Evolutionary conservation across 371 early-diverging fungal species (phyloP).

Genomic region (Lichtheimia corymbifera): DNA sequence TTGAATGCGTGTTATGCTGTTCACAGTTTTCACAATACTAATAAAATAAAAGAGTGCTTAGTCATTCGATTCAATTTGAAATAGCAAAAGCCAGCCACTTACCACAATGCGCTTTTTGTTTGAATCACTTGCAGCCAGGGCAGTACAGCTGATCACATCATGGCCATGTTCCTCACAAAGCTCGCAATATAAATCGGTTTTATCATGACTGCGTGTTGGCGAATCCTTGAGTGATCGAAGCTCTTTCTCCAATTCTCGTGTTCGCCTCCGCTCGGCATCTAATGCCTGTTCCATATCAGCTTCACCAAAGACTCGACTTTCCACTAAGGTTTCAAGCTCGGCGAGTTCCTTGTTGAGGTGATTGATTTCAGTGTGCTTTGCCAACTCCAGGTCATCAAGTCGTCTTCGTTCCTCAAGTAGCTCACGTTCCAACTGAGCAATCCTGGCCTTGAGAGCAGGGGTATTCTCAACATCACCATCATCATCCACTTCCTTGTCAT

Average conservation of each 20-base stretch:
- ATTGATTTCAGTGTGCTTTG: slow-evolving; percentile 49
- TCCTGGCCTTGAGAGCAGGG: not conserved
- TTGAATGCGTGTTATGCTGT: slow-evolving; percentile 57
- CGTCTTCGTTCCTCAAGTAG: slow-evolving; percentile 49
- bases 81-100: not conserved
- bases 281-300: slow-evolving; percentile 66
- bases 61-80: too few relatives aligned
- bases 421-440: slow-evolving; percentile 39
- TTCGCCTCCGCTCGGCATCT: slow-evolving; percentile 37
- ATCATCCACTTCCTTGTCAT: slow-evolving; percentile 11
- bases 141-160: slow-evolving; percentile 54
- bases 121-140: not conserved
- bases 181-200: slow-evolving; percentile 47
- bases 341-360: slow-evolving; percentile 66
- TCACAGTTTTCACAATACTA: slow-evolving; percentile 74
- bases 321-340: slow-evolving; percentile 70
- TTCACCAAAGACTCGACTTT: slow-evolving; percentile 71
- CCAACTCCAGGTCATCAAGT: slow-evolving; percentile 49
- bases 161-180: slow-evolving; percentile 64
- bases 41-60: not conserved
- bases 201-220: not conserved
- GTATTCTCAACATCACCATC: not conserved
- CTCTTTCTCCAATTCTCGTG: slow-evolving; percentile 11
- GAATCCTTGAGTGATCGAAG: slow-evolving; percentile 1
- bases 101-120: not conserved